Base-by-base conservation (phyloP, 495 filamentous ascomycete species). In the Bathelium albidoporum region DNA sequence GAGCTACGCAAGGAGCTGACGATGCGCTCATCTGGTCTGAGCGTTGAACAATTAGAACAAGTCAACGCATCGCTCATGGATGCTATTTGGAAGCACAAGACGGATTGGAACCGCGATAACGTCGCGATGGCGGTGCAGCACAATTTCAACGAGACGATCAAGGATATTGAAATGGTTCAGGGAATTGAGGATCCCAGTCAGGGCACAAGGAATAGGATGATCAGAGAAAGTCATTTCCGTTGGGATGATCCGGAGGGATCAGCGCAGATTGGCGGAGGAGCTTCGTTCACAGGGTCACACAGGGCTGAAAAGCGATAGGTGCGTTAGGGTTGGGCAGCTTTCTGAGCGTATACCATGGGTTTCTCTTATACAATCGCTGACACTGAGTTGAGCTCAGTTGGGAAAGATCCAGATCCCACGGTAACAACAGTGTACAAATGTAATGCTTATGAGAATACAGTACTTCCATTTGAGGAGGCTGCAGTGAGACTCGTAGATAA, bases 11-110 rank as follows among this genome's bases (percentile, higher is more conserved):
- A 77, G 0, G 72, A 80, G 31, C 73, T 96, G 24, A 82, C 84
- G 0, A 72, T 81, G 18, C 79, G 81, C 32, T 89, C 88, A 9
- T 87, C 86, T 45, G 91, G 91, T 0, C 91, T 85, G 75, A 88
- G 84, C 1, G 86, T 98, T 43, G 94, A 97, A 75, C 95, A 98
- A 72, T 79, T 98, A 32, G 93, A 97, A 76, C 92, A 96, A 73
- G 84, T 95, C 71, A 89, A 90, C 71, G 85, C 91, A n/a, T 85
- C 83, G 62, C 75, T 96, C 69, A 97, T 97, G 93, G 87, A 91
- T 64, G 82, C 83, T 45, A 78, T 97, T 16, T 98, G 94, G 94
- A 82, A 79, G 63, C 80, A 78, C 62, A 82, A 89, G 44, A 80
- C 82, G 60, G 86, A 95, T 68, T 92, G 87, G 82, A 89, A 97